These are phyloP conservation scores for Xerocomellus intermedius DNA, from an alignment of 768 basidiomycete genomes.

Conservation along the genomic window DNA sequence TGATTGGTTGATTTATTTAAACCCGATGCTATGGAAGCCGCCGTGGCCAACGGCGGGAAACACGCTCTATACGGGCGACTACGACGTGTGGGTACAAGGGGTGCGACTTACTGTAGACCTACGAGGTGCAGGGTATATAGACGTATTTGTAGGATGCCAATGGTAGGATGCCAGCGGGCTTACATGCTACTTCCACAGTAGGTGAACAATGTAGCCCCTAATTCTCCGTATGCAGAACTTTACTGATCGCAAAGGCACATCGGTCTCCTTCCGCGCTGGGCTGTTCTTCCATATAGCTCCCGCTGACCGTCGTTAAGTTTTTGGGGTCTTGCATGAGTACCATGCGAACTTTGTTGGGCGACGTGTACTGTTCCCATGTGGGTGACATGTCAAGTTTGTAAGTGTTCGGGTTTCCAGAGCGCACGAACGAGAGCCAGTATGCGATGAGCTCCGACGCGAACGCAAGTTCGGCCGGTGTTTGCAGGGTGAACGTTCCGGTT, in stretches of 20 bases:
- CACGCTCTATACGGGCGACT: no score
- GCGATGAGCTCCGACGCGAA: conserved; percentile 61
- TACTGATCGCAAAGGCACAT: conserved; percentile 39
- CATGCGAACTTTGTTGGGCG: conserved; percentile 36
- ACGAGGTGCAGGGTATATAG: no score
- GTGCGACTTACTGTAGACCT: no score
- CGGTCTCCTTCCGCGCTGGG: conserved; percentile 35
- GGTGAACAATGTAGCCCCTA: conserved; percentile 20
- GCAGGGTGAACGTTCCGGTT: conserved; percentile 45
- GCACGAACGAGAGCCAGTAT: conserved; percentile 68
- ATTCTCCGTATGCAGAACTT: conserved; percentile 36
- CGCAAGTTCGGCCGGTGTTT: conserved; percentile 45
- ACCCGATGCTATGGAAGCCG: neutral
- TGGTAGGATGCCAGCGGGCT: no score
- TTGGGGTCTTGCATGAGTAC: conserved; percentile 42
- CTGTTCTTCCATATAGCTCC: conserved; percentile 43
- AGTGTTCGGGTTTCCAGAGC: conserved; percentile 53
- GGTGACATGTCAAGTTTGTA: conserved; percentile 53
- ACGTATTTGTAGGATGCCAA: no score
- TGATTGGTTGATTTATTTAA: neutral
- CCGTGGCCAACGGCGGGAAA: no score
- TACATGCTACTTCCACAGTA: neutral
- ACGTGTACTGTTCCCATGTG: conserved; percentile 43
- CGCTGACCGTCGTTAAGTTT: conserved; percentile 33
- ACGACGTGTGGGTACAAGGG: no score